Percentiles rank a stretch among this genome's conserved stretches.
Evolutionary conservation across 352 stramenopile species (phyloP).

Genomic region (Pilasporangium apinafurcum): DNA sequence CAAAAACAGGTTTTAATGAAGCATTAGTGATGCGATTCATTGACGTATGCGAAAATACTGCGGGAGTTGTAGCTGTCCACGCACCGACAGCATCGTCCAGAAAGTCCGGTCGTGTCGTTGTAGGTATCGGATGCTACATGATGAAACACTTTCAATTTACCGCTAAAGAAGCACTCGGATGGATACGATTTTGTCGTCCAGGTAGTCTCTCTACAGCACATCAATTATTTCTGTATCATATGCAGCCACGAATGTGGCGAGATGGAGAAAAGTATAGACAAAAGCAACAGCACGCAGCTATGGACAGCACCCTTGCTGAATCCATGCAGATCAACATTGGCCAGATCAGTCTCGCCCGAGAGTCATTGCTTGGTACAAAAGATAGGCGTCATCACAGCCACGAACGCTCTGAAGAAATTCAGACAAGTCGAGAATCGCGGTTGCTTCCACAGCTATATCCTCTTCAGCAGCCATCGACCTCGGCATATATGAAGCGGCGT

Average conservation of each 20-base stretch:
- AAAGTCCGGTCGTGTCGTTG: conserved; percentile 87
- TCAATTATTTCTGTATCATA: conserved; percentile 86
- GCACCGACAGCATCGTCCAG: conserved; percentile 37
- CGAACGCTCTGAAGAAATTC: neutral
- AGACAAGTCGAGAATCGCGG: conserved; percentile 2
- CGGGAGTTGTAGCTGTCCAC: conserved; percentile 67
- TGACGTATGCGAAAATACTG: conserved; percentile 74
- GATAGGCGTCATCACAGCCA: too few species aligned
- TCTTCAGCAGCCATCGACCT: neutral
- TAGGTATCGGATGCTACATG: conserved; percentile 95
- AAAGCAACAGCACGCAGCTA: neutral
- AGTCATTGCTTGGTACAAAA: conserved; percentile 51
- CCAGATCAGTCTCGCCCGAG: conserved; percentile 45
- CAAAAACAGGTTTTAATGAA: conserved; percentile 72
- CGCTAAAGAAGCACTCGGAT: conserved; percentile 91
- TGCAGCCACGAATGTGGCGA: conserved; percentile 77
- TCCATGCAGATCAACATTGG: conserved; percentile 51
- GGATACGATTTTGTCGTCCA: conserved; percentile 92
- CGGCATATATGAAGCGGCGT: conserved; percentile 19
- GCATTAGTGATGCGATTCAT: conserved; percentile 83
- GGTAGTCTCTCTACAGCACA: conserved; percentile 79
- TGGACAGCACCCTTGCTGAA: neutral
- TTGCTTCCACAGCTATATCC: neutral
- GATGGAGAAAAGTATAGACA: conserved; percentile 39
- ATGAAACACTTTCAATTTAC: conserved; percentile 98